Evolutionary conservation across 2,329 filamentous ascomycete species (phyloP).

Genomic region (Lecanicillium sp.): DNA sequence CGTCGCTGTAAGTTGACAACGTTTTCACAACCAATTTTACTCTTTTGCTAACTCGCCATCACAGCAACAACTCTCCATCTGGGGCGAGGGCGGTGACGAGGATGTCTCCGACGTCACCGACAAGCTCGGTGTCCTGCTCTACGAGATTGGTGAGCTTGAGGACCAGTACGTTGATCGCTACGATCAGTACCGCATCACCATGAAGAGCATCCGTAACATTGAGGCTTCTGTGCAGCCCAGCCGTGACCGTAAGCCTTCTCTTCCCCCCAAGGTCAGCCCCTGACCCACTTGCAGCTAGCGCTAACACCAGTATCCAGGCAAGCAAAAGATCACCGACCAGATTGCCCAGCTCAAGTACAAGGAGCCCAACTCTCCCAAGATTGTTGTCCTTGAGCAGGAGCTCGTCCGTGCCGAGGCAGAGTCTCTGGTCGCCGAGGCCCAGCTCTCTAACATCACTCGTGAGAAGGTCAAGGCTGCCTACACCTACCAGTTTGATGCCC

Average conservation of each 20-base stretch:
- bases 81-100: slow-evolving; percentile 92
- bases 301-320: slow-evolving; percentile 46
- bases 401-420: slow-evolving; percentile 97
- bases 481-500: slow-evolving; percentile 94
- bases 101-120: slow-evolving; percentile 98
- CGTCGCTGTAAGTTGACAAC: slow-evolving; percentile 83
- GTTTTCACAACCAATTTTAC: too few relatives aligned
- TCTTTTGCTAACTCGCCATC: slow-evolving; percentile 10
- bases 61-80: slow-evolving; percentile 96
- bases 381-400: slow-evolving; percentile 96
- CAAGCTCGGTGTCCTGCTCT: slow-evolving; percentile 95
- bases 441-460: slow-evolving; percentile 97
- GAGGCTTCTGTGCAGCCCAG: slow-evolving; percentile 97
- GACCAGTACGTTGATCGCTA: slow-evolving; percentile 98
- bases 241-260: slow-evolving; percentile 67
- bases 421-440: slow-evolving; percentile 95
- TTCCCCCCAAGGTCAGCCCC: too few relatives aligned
- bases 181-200: slow-evolving; percentile 97
- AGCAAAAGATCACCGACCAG: slow-evolving; percentile 98
- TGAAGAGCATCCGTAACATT: slow-evolving; percentile 99
- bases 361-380: slow-evolving; percentile 95
- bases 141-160: slow-evolving; percentile 96
- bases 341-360: slow-evolving; percentile 99
- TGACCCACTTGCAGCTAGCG: not conserved
- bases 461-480: slow-evolving; percentile 99